Conservation (phyloP, 306 rosid species). For the Prunus kanzakura region DNA sequence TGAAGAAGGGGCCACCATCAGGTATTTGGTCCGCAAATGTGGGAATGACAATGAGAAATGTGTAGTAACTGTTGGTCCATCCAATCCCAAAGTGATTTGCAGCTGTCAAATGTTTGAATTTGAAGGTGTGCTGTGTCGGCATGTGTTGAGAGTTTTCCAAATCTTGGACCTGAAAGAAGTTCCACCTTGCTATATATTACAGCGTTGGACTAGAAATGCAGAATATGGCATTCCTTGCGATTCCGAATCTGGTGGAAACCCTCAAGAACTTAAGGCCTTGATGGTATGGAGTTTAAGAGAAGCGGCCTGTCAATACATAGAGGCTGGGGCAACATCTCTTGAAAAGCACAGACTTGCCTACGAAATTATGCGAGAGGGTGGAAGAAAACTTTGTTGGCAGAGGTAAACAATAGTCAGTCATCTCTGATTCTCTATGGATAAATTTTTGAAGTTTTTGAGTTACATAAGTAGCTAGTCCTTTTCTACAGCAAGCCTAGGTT, state of each 20-base stretch:
- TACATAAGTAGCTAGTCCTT: constrained; percentile 16
- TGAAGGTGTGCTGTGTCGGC: constrained; percentile 92
- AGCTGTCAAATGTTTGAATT: constrained; percentile 96
- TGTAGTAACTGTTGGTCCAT: constrained; percentile 56
- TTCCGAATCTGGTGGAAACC: constrained; percentile 58
- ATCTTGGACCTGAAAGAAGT: constrained; percentile 78
- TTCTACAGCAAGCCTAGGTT: constrained; percentile 19
- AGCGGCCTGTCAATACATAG: constrained; percentile 82
- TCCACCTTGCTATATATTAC: constrained; percentile 77
- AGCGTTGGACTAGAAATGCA: constrained; percentile 87
- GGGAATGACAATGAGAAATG: constrained; percentile 76
- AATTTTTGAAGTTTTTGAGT: constrained; percentile 31
- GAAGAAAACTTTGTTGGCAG: constrained; percentile 84
- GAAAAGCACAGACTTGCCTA: constrained; percentile 89
- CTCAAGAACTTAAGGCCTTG: constrained; percentile 69
- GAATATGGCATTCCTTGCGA: constrained; percentile 79
- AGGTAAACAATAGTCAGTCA: constrained; percentile 45
- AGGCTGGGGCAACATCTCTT: constrained; percentile 79
- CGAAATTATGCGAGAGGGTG: constrained; percentile 88
- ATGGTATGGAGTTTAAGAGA: constrained; percentile 98
- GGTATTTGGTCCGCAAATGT: constrained; percentile 76
- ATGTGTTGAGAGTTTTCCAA: constrained; percentile 77
- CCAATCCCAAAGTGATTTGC: constrained; percentile 56
- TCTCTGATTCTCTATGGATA: constrained; percentile 11
- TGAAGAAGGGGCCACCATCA: constrained; percentile 60